Percentiles rank a stretch among this genome's conserved stretches.
phyloP scores from a whole-genome alignment of 352 stramenopile species.

The Pythium rishiriense region DNA sequence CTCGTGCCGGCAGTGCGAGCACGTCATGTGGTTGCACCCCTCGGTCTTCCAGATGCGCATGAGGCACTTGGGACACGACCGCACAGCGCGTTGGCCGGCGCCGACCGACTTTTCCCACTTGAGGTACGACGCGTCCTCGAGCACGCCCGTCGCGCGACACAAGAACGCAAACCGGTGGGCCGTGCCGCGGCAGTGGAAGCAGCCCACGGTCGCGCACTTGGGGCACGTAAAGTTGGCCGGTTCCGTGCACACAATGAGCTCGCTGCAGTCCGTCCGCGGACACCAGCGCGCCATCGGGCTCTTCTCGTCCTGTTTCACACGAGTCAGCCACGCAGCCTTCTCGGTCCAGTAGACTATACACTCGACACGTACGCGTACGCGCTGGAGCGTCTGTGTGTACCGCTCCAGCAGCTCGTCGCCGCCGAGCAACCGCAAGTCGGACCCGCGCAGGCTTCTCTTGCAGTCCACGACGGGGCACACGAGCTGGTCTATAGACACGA shows the following conservation, averaged over 20 bases:
- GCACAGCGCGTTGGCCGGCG: conserved; percentile 47
- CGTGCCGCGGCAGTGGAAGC: conserved; percentile 56
- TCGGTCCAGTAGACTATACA: neutral
- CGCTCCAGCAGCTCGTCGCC: conserved; percentile 27
- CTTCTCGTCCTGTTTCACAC: conserved; percentile 51
- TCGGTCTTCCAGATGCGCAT: conserved; percentile 83
- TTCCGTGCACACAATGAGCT: conserved; percentile 63
- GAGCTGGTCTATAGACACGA: conserved; percentile 46
- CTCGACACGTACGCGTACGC: conserved; percentile 45
- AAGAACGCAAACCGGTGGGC: conserved; percentile 69
- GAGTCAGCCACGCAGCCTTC: neutral
- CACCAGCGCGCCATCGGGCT: conserved; percentile 76
- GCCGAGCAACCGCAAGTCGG: conserved; percentile 40
- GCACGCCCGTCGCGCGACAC: conserved; percentile 14
- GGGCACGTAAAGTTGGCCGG: conserved; percentile 59
- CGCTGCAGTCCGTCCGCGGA: conserved; percentile 51
- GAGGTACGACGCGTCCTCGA: conserved; percentile 56
- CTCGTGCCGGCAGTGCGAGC: conserved; percentile 56
- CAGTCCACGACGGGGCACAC: conserved; percentile 64
- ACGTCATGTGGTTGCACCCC: conserved; percentile 78
- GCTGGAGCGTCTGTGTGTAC: conserved; percentile 44
- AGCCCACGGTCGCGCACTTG: conserved; percentile 51
- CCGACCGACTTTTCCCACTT: conserved; percentile 64
- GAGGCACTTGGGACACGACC: conserved; percentile 54
- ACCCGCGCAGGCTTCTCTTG: conserved; percentile 35